Conservation (phyloP, 495 filamentous ascomycete genomes). For the Haplographium delicatum region DNA sequence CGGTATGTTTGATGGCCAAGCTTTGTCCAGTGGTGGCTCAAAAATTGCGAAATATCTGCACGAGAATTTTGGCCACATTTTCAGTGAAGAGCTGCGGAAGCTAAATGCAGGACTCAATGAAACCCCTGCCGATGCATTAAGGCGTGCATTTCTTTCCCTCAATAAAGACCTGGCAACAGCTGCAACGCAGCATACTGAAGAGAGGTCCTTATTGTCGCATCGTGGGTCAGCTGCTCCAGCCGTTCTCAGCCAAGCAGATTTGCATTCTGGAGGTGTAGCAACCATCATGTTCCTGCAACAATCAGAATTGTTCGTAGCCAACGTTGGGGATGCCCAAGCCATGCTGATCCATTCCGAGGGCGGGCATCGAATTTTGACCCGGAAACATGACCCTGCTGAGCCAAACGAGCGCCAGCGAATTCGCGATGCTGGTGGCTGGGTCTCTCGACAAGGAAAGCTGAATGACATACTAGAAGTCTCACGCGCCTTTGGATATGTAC, state of each 20-base stretch:
- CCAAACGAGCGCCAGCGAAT: slow-evolving; percentile 78
- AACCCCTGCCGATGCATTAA: slow-evolving; percentile 73
- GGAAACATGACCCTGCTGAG: slow-evolving; percentile 89
- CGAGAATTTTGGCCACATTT: slow-evolving; percentile 83
- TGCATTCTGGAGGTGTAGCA: slow-evolving; percentile 83
- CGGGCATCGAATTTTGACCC: slow-evolving; percentile 70
- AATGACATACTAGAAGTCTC: slow-evolving; percentile 91
- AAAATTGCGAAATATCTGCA: slow-evolving; percentile 95
- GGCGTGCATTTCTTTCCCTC: slow-evolving; percentile 78
- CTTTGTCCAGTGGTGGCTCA: slow-evolving; percentile 77
- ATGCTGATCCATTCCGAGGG: slow-evolving; percentile 89
- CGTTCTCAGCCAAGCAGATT: slow-evolving; percentile 77
- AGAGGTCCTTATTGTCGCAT: slow-evolving; percentile 55
- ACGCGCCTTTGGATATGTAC: slow-evolving; percentile 88
- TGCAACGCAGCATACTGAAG: slow-evolving; percentile 78
- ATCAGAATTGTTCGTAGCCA: slow-evolving; percentile 88
- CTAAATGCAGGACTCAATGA: slow-evolving; percentile 48
- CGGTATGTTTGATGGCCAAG: slow-evolving; percentile 92
- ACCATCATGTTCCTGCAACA: slow-evolving; percentile 85
- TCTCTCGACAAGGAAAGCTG: slow-evolving; percentile 87
- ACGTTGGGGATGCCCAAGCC: slow-evolving; percentile 91
- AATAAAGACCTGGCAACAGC: slow-evolving; percentile 92
- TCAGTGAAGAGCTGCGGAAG: slow-evolving; percentile 74
- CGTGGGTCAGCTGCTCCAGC: slow-evolving; percentile 63
- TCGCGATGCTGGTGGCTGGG: slow-evolving; percentile 89